These are phyloP conservation scores for Aaosphaeria arxii DNA, from an alignment of 2,329 filamentous ascomycete genomes.

Conservation along the genomic window DNA sequence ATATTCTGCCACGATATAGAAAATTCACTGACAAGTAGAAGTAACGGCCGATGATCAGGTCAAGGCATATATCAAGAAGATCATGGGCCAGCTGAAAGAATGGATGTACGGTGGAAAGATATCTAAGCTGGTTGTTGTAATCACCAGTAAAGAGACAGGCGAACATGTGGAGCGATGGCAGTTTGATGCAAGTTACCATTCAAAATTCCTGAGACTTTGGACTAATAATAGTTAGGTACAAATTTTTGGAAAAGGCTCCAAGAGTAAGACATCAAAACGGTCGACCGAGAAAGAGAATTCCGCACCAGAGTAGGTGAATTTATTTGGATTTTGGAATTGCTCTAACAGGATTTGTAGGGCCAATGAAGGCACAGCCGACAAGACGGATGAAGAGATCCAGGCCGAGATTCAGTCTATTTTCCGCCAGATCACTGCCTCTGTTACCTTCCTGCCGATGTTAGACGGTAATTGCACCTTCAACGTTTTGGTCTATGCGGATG, in stretches of 20 bases:
- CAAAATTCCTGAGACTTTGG: not conserved
- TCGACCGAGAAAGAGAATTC: constrained; percentile 69
- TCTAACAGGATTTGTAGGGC: constrained; percentile 22
- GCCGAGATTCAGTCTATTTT: constrained; percentile 95
- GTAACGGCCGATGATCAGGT: constrained; percentile 97
- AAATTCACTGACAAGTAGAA: constrained; percentile 29
- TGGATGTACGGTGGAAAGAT: constrained; percentile 99
- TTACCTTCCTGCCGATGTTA: constrained; percentile 93
- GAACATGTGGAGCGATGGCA: constrained; percentile 97
- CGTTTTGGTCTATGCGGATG: constrained; percentile 94
- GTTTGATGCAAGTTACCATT: constrained; percentile 67
- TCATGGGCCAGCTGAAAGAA: constrained; percentile 95
- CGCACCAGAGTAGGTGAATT: constrained; percentile 48
- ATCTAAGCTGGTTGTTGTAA: constrained; percentile 92
- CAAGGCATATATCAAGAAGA: constrained; percentile 98
- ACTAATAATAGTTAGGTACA: constrained; percentile 46
- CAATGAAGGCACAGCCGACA: constrained; percentile 54
- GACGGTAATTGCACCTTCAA: constrained; percentile 97
- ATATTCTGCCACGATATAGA: not conserved
- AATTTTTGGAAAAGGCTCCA: constrained; percentile 53
- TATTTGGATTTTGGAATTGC: constrained; percentile 8
- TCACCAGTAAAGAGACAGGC: constrained; percentile 94
- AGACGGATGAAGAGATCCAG: constrained; percentile 92
- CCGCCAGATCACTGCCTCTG: constrained; percentile 94
- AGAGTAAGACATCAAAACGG: constrained; percentile 49